phyloP scores from a whole-genome alignment of 1,139 yeast genomes.

The Sugiyamaella neomexicana region DNA sequence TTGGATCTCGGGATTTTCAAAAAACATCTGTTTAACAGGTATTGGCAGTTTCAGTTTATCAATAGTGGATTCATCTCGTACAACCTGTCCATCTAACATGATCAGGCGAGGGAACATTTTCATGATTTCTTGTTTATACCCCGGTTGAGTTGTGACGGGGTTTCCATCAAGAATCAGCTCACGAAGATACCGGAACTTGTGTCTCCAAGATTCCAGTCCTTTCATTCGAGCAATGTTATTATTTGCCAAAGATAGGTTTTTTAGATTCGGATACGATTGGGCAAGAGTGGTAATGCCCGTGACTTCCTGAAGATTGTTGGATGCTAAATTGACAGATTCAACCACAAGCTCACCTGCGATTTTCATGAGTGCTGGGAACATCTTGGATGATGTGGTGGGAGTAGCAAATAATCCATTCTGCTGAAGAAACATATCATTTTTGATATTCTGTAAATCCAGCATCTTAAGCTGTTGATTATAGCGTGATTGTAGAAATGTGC shows the following conservation, averaged over 20 bases:
- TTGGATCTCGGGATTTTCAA: conserved; percentile 76
- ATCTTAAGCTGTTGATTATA: conserved; percentile 65
- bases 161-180: conserved; percentile 78
- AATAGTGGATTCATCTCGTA: conserved; percentile 70
- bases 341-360: conserved; percentile 58
- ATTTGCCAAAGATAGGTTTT: conserved; percentile 76
- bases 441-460: conserved; percentile 69
- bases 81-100: conserved; percentile 72
- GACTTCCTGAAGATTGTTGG: conserved; percentile 66
- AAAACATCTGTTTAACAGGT: conserved; percentile 59
- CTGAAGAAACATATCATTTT: conserved; percentile 61
- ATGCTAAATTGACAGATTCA: conserved; percentile 73
- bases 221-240: conserved; percentile 63
- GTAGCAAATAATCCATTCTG: conserved; percentile 66
- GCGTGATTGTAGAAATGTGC: conserved; percentile 60
- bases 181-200: conserved; percentile 68
- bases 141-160: conserved; percentile 59
- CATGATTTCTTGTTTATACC: conserved; percentile 63
- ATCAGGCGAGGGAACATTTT: conserved; percentile 74
- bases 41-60: conserved; percentile 51
- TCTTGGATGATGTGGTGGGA: conserved; percentile 62
- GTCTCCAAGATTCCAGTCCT: conserved; percentile 72
- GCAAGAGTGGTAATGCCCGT: conserved; percentile 65
- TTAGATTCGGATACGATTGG: conserved; percentile 68
- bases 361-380: conserved; percentile 90